Base-by-base conservation (phyloP, 208 protist species). In the Trypanosoma mega region DNA sequence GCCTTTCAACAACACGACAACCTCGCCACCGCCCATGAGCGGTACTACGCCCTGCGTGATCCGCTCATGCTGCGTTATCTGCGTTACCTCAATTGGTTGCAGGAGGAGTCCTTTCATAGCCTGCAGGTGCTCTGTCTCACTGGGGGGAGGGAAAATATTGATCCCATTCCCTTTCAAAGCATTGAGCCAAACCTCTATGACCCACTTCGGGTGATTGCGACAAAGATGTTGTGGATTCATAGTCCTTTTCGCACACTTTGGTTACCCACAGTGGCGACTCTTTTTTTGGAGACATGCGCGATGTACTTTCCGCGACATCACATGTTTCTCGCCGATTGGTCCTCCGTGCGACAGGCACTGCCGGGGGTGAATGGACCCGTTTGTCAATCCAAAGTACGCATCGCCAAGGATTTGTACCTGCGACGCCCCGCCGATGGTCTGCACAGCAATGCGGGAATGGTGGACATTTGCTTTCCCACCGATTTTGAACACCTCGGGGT, bases 381-480 rank as follows among this genome's bases (percentile, higher is more conserved):
- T 23, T 74, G 89, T 31, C 90, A 96, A 72, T 63, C 74, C 30
- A 96, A 96, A 68, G 59, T 92, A 58, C 84, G 85, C 31, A 65
- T 93, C 20, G 85, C 85, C 1, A 90, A 90, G 60, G 77, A 93
- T 44, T 54, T 90, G 6, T 95, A 85, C 52, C 63, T 90, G 11
- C 82, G 85, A 27, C 61, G 68, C 24, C 75, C 82, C 27, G 67
- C 72, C 33, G 82, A 90, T 23, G 45, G 73, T 20, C 70, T 92
- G 1, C 65, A 90, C 39, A 44, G 74, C 24, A 93, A 92, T 60
- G 80, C 83, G 9, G 90, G 90, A 29, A 87, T 91, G 83, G 68
- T 91, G 30, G 87, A 96, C 52, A 87, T 96, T 43, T 92, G 82
- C 65, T 96, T 93, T 52, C 87, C 86, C 0, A 96, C 90, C 11